phyloP scores from a whole-genome alignment of 495 filamentous ascomycete genomes.

The Penicillium egyptiacum region DNA sequence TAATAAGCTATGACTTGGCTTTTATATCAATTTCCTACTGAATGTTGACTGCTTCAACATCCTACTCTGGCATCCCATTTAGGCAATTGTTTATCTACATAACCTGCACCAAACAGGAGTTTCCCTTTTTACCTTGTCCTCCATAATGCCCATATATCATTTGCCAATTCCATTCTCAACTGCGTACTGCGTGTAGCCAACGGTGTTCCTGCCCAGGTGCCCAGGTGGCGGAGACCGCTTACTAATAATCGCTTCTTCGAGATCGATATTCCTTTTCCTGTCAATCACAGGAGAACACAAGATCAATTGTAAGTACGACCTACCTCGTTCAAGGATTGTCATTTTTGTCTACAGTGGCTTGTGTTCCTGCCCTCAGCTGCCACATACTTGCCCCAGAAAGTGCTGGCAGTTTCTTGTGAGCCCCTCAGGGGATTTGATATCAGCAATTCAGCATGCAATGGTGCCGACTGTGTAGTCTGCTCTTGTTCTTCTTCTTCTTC shows the following conservation, averaged over 20 bases:
- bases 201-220: slow-evolving; percentile 1
- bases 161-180: slow-evolving; percentile 1
- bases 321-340: neutral
- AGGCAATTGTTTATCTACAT: neutral
- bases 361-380: neutral
- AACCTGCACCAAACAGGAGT: neutral
- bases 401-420: neutral
- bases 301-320: slow-evolving; percentile 5
- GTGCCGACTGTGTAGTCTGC: neutral
- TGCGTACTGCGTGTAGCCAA: neutral
- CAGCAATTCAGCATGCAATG: neutral
- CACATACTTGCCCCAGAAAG: neutral
- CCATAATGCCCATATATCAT: neutral
- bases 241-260: neutral
- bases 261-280: slow-evolving; percentile 1
- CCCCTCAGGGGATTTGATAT: slow-evolving; percentile 7
- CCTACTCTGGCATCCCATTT: neutral
- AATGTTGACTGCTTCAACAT: neutral
- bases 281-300: neutral
- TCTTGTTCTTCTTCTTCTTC: neutral
- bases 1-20: neutral
- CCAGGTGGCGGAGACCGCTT: slow-evolving; percentile 4
- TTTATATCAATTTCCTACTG: neutral
- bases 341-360: neutral
- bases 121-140: neutral